Conservation (phyloP, 805 yeast genomes). For the Lachancea quebecensis region DNA sequence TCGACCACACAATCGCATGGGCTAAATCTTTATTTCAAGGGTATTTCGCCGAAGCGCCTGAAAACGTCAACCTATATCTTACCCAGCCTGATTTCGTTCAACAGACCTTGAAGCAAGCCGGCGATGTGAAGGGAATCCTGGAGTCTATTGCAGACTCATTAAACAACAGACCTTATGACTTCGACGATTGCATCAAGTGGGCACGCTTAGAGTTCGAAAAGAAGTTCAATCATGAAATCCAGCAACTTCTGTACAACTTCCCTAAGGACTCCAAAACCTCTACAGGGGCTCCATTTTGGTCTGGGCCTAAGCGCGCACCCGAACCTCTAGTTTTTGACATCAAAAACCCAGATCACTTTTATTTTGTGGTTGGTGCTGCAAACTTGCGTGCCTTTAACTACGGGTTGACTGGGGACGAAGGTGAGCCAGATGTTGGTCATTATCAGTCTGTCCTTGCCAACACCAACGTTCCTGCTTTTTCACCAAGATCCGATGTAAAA, state of each 20-base stretch:
- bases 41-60: slow-evolving; percentile 83
- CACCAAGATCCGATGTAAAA: slow-evolving; percentile 66
- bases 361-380: slow-evolving; percentile 84
- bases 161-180: slow-evolving; percentile 74
- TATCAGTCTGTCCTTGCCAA: slow-evolving; percentile 50
- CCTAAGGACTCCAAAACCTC: slow-evolving; percentile 91
- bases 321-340: slow-evolving; percentile 73
- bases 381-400: slow-evolving; percentile 84
- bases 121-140: slow-evolving; percentile 82
- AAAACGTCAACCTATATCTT: slow-evolving; percentile 83
- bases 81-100: slow-evolving; percentile 91
- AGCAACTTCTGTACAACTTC: slow-evolving; percentile 87
- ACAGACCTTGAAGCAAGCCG: slow-evolving; percentile 81
- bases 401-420: slow-evolving; percentile 73
- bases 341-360: slow-evolving; percentile 67
- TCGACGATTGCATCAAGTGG: slow-evolving; percentile 94
- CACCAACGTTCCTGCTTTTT: slow-evolving; percentile 53
- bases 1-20: slow-evolving; percentile 99
- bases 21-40: slow-evolving; percentile 93
- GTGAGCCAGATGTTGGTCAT: slow-evolving; percentile 39
- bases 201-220: slow-evolving; percentile 84
- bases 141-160: slow-evolving; percentile 74
- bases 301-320: slow-evolving; percentile 97
- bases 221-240: slow-evolving; percentile 77
- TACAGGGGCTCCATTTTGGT: slow-evolving; percentile 92